Base-by-base conservation (phyloP, 495 filamentous ascomycete species). In the Neurospora tetraspora region DNA sequence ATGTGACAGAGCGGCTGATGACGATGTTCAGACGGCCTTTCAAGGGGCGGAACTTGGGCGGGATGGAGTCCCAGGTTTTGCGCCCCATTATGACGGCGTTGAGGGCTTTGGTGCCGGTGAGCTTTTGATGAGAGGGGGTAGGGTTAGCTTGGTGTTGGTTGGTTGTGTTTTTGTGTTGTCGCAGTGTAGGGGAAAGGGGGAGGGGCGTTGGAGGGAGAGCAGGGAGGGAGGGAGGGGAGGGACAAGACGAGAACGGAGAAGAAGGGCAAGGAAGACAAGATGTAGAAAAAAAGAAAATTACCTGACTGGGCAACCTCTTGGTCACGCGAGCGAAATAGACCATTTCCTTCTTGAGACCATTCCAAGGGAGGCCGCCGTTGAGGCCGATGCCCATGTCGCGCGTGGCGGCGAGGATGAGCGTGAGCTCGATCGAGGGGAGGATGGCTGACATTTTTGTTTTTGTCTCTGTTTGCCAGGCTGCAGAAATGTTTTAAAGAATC, bases 21-120 rank as follows among this genome's bases (percentile, higher is more conserved):
- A 99, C 89, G 11, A 97, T 87, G 76, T 93, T 98, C 6, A 91
- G 80, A 36, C 96, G 81, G 34, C 88, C 92, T 68, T 86, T 90
- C 14, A 99, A 83, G 39, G 96, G 96, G n/a, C 94, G 87, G 76
- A 94, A 91, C 14, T 82, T 83, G 0, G 81, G 76, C 3, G 95
- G 95, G 5, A 99, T 93, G 61, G 88, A 91, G 37, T 95, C 92
- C 90, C 94, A 99, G 0, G 96, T 98, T 82, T 96, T 97, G 74
- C 96, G 92, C 69, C 96, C 96, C 95, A 99, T 99, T 77, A 99
- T 91, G 34, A 99, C 91, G 0, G 91, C 92, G 78, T 98, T 99
- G 20, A 80, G 59, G 36, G 76, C 74, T n/a, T 74, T 20, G 27
- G 53, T 65, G 59, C 76, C 40, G 37, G 61, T 43, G 53, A 70